A percentile compares a stretch with the other conserved stretches of the same genome.
phyloP scores from a whole-genome alignment of 371 early-diverging fungal species.

The Saksenaea vasiformis region DNA sequence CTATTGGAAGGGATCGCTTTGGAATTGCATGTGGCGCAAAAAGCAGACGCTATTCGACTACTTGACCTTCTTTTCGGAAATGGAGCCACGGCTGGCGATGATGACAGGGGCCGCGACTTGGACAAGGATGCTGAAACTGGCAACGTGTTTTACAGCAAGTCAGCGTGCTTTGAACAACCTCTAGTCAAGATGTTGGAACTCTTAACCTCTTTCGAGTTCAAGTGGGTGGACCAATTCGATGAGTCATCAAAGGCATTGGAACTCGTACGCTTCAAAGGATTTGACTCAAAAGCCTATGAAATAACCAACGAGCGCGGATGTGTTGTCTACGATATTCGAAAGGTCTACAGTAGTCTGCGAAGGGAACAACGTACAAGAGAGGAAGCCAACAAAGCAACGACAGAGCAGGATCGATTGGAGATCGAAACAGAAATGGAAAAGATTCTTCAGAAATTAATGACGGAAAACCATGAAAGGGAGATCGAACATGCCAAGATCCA shows the following conservation, averaged over 20 bases:
- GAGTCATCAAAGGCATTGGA: conserved; percentile 1
- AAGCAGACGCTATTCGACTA: conserved; percentile 11
- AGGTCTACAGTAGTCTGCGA: conserved; percentile 37
- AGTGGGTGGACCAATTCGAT: conserved; percentile 45
- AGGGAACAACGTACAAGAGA: conserved; percentile 35
- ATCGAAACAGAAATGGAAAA: conserved; percentile 50
- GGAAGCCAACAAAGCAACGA: conserved; percentile 31
- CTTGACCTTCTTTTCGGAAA: conserved; percentile 20
- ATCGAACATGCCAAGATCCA: conserved; percentile 57
- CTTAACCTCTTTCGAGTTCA: conserved; percentile 51
- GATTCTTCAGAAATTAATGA: conserved; percentile 51
- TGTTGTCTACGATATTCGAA: conserved; percentile 63
- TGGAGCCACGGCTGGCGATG: conserved; percentile 13
- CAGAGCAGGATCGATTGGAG: conserved; percentile 38
- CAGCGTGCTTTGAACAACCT: conserved; percentile 34
- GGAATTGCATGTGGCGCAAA: conserved; percentile 66
- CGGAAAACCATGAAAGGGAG: conserved; percentile 62
- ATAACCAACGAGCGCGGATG: conserved; percentile 56
- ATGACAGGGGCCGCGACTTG: neutral
- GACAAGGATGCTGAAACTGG: neutral
- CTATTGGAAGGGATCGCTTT: conserved; percentile 79
- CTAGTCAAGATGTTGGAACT: conserved; percentile 54
- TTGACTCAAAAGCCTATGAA: conserved; percentile 19
- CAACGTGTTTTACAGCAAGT: neutral
- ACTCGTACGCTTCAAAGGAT: conserved; percentile 14